Evolutionary conservation across 768 basidiomycete genomes (phyloP), one percentile per base, ranked within the genome.

Genomic region (Naematelia encephala): DNA sequence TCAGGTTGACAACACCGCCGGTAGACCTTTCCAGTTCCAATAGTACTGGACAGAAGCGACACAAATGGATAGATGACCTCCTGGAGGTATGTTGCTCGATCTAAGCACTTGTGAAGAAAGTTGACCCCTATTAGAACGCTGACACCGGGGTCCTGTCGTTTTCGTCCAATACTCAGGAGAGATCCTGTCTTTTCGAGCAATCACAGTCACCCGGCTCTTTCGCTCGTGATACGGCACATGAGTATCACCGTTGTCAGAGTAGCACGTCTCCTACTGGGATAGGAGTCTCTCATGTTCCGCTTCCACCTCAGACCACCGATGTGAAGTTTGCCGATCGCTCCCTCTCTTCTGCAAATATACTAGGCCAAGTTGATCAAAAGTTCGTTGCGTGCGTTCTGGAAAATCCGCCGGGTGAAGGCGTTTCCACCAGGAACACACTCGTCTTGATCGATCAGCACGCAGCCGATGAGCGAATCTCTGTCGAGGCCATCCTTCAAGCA

Each of bases 381-480:
- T 98, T 93, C 74, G 83, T 98, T 63, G 87, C 86, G 26, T 92
- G 91, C 74, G 75, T 76, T 52, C 39, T 45, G 0, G 28, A 13
- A 43, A 51, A 11, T 22, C 29, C 22, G 16, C 19, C 26, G 22
- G 4, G 14, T 25, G 19, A 66, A 63, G 23, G 50, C 34, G 57
- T 66, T 66, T 42, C 57, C 43, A 39, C 68, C 58, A 46, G 42
- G 59, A 39, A 39, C 47, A 72, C 78, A 1, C 82, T 98, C 27
- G 80, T 94, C 28, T 81, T 98, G 52, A 82, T 99, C 48, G 96
- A 99, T 79, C 96, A 99, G 76, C 96, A 99, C 74, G 96, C 96
- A 12, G 94, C 93, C n/a, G 91, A 96, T 72, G 96, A 99, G 77
- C 86, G 96, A 21, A 80, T 97, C 46, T 85, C 93, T 21, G 90